Base-by-base conservation (phyloP, 2,329 filamentous ascomycete genomes). In the Aureobasidium lini region DNA sequence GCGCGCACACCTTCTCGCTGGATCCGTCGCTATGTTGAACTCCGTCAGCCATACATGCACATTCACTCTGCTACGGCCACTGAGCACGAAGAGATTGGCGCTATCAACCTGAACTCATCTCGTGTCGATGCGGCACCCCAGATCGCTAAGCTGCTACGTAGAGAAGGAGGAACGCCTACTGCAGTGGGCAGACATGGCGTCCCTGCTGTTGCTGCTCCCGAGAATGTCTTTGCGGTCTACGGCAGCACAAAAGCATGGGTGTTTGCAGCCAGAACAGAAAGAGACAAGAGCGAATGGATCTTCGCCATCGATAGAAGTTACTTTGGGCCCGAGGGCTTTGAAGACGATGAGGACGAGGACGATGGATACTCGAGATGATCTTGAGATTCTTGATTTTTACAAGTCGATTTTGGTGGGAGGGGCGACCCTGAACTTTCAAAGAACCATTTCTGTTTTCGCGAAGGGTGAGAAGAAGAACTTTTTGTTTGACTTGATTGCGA, bases 271-370 rank as follows among this genome's bases (percentile, higher is more conserved):
- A 82, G 91, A 61, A 93, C 85, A 67, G 93, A 96, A 76, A 82
- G 86, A 50, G 92, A 96, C 73, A 96, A 96, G 79, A 87, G 92
- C 66, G 94, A 97, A 72, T 99, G 94, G 94, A 96, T 99, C 66
- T 83, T 95, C 73, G 87, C 88, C 68, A 90, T 99, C 66, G 94
- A 99, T 73, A 88, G 96, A 77, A 89, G 87, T 65, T 86, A 82
- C 71, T 84, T 84, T 29, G 53, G 53, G 1, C 43, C 42, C 5
- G 36, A 57, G 9, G 40, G 23, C 1, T 47, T 57, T 28, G 53
- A 57, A 8, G 53, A 57, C 6, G 52, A 56, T 9, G 53, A 47
- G 32, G 43, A 57, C 11, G 53, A 57, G 15, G 53, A 57, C 28
- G 34, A 50, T 16, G 10, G 48, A 9, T 50, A 37, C 23, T 23